Evolutionary conservation across 495 filamentous ascomycete genomes (phyloP).

Genomic region (Podospora sp.): DNA sequence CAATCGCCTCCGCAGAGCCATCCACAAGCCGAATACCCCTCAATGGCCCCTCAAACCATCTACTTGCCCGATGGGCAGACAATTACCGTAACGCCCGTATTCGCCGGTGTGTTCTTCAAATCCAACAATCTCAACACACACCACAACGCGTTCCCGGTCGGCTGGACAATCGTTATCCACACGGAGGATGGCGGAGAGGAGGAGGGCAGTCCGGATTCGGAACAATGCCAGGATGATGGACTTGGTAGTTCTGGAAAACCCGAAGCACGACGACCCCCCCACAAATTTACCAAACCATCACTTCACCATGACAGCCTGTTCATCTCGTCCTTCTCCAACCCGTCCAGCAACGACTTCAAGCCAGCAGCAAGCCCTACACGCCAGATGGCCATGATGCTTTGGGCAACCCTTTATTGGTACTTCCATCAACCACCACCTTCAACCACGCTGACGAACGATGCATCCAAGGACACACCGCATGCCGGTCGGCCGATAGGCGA

Average conservation of each 20-base stretch:
- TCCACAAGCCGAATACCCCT: not conserved
- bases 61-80: conserved; percentile 86
- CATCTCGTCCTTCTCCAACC: conserved; percentile 87
- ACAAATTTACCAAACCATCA: conserved; percentile 72
- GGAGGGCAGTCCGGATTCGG: not conserved
- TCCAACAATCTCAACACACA: conserved; percentile 70
- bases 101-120: conserved; percentile 87
- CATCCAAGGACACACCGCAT: conserved; percentile 64
- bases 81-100: conserved; percentile 78
- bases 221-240: conserved; percentile 3
- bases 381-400: conserved; percentile 94
- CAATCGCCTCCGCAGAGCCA: not conserved
- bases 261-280: conserved; percentile 43
- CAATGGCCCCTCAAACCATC: conserved; percentile 49
- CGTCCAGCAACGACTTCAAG: conserved; percentile 76
- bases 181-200: conserved; percentile 51
- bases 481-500: conserved; percentile 75
- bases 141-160: conserved; percentile 72
- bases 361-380: conserved; percentile 76
- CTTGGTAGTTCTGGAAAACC: conserved; percentile 20
- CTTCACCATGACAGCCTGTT: conserved; percentile 78
- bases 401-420: conserved; percentile 95
- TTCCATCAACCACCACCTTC: conserved; percentile 75
- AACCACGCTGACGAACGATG: conserved; percentile 59
- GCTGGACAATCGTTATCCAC: conserved; percentile 85